Conservation (phyloP, 768 basidiomycete genomes). For the Suillus ampliporus region DNA sequence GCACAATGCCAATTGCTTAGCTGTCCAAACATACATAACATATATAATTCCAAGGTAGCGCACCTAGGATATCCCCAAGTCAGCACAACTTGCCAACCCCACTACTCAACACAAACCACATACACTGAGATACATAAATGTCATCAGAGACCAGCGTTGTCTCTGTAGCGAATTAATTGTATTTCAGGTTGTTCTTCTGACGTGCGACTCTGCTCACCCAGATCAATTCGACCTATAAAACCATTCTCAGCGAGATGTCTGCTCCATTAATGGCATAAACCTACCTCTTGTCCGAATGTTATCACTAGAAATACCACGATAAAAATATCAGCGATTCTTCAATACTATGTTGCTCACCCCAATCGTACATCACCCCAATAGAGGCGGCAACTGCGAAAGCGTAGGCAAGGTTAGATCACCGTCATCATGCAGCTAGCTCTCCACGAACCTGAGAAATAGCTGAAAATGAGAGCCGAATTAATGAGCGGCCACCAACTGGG, state of each 20-base stretch:
- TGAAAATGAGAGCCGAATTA: not conserved
- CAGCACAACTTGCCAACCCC: not conserved
- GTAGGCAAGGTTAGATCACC: not conserved
- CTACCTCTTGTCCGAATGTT: not conserved
- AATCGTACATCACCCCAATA: not conserved
- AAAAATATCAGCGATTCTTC: not conserved
- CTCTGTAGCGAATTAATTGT: not conserved
- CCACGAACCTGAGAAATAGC: constrained; percentile 1
- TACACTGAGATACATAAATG: not conserved
- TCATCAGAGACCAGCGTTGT: constrained; percentile 5
- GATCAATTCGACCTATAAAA: not conserved
- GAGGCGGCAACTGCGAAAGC: not conserved
- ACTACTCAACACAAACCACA: not conserved
- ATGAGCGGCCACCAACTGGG: not conserved
- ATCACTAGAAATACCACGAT: not conserved
- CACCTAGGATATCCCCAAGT: not conserved
- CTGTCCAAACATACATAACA: not conserved
- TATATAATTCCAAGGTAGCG: constrained; percentile 6
- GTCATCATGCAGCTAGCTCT: not conserved
- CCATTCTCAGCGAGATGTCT: not conserved
- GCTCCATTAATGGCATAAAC: not conserved
- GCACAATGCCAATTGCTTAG: not conserved
- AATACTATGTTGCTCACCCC: not conserved
- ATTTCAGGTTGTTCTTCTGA: not conserved
- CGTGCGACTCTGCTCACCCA: not conserved